A percentile compares a stretch with the other conserved stretches of the same genome.
Conservation (phyloP, 2,329 filamentous ascomycete species). For the Fusarium tjaetaba region DNA sequence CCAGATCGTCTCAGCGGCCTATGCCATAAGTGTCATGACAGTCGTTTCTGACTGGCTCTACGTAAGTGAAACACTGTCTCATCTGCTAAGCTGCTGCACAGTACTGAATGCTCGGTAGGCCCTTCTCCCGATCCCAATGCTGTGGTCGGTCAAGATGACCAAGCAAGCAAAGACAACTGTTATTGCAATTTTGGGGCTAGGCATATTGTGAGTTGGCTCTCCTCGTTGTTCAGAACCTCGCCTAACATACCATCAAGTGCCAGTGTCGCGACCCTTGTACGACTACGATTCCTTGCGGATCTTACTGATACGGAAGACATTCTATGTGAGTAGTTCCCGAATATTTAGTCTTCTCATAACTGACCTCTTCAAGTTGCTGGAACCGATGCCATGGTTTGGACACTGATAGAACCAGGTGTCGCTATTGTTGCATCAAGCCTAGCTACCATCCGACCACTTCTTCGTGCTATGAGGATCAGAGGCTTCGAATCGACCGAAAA, state of each 20-base stretch:
- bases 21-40: constrained; percentile 62
- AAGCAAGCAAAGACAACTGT: constrained; percentile 62
- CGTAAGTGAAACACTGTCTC: constrained; percentile 43
- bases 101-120: constrained; percentile 48
- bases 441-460: constrained; percentile 64
- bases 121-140: constrained; percentile 63
- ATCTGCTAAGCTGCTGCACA: background rate
- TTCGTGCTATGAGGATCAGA: constrained; percentile 58
- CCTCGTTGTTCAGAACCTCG: background rate
- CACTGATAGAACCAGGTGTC: constrained; percentile 65
- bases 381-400: constrained; percentile 66
- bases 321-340: constrained; percentile 51
- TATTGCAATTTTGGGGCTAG: constrained; percentile 59
- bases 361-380: constrained; percentile 52
- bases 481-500: constrained; percentile 57
- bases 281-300: constrained; percentile 59
- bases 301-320: constrained; percentile 58
- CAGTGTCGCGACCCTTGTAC: constrained; percentile 63
- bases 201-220: constrained; percentile 56
- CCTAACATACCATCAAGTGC: constrained; percentile 51
- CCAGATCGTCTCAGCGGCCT: constrained; percentile 59
- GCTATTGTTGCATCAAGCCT: constrained; percentile 65
- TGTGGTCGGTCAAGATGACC: constrained; percentile 65
- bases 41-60: constrained; percentile 66
- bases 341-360: background rate